Evolutionary conservation across 75 land plant species (phyloP).

Genomic region (Picea glauca): DNA sequence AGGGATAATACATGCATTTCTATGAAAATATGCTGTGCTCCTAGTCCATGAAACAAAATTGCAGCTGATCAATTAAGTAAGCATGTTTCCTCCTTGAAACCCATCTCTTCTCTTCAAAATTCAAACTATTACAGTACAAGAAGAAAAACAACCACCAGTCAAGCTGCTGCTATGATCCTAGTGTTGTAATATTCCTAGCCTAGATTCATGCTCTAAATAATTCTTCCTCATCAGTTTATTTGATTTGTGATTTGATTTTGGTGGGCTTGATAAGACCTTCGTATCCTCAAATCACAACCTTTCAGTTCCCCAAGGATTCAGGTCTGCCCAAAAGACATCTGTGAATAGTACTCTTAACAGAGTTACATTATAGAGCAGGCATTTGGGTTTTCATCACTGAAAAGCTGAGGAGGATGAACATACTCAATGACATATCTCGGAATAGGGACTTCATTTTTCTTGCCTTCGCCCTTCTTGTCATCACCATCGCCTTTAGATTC

Average conservation of each 20-base stretch:
- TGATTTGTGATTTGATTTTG: background rate
- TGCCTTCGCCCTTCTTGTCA: conserved; percentile 10
- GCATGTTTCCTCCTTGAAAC: too few relatives aligned
- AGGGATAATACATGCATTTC: too few relatives aligned
- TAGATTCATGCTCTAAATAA: background rate
- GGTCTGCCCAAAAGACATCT: background rate
- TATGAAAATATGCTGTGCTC: too few relatives aligned
- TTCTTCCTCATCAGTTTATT: background rate
- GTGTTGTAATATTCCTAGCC: background rate
- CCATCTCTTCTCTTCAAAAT: too few relatives aligned
- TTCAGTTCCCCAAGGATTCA: conserved; percentile 3
- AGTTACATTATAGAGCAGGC: conserved; percentile 32
- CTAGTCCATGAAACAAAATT: too few relatives aligned
- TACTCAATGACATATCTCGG: conserved; percentile 11
- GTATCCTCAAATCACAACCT: background rate
- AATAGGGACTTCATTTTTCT: conserved; percentile 10
- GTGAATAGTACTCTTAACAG: background rate
- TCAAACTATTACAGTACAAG: too few relatives aligned
- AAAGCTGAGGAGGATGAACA: conserved; percentile 28
- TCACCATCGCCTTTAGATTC: conserved; percentile 6
- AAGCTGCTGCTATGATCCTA: too few relatives aligned
- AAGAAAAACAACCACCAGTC: too few relatives aligned
- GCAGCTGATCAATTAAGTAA: too few relatives aligned
- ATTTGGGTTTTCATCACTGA: conserved; percentile 36
- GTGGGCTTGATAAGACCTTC: background rate